phyloP scores from a whole-genome alignment of 202 grass and related monocot genomes.

The Cymbopogon flexuosus region DNA sequence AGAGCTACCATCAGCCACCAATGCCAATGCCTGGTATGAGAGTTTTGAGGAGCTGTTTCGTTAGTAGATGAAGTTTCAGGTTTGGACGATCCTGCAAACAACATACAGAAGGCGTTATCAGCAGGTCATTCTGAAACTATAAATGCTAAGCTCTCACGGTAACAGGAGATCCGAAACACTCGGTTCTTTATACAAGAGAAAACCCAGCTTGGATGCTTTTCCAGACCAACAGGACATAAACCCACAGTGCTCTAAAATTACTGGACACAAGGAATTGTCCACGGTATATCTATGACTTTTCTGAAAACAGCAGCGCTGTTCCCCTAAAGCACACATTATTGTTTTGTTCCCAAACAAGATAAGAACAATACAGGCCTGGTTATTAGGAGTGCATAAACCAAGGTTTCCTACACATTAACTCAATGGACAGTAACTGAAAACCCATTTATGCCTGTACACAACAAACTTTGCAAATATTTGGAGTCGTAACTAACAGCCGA shows the following conservation, averaged over 20 bases:
- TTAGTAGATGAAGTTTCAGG: constrained; percentile 12
- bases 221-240: neutral
- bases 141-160: neutral
- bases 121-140: neutral
- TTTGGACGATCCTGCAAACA: constrained; percentile 45
- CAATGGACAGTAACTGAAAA: neutral
- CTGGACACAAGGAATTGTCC: neutral
- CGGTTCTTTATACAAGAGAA: neutral
- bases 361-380: neutral
- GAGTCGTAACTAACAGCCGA: neutral
- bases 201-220: neutral
- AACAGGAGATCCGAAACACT: neutral
- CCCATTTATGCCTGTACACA: too few relatives aligned
- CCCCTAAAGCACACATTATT: neutral
- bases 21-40: constrained; percentile 32
- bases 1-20: constrained; percentile 68
- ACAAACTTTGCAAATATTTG: neutral
- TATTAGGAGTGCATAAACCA: neutral
- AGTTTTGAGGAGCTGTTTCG: neutral
- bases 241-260: neutral
- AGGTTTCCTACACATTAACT: neutral
- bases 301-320: neutral
- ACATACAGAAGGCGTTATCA: neutral
- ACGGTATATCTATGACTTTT: neutral
- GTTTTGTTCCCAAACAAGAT: neutral